phyloP scores from a whole-genome alignment of 495 filamentous ascomycete genomes.

The Pyronema omphalodes region DNA sequence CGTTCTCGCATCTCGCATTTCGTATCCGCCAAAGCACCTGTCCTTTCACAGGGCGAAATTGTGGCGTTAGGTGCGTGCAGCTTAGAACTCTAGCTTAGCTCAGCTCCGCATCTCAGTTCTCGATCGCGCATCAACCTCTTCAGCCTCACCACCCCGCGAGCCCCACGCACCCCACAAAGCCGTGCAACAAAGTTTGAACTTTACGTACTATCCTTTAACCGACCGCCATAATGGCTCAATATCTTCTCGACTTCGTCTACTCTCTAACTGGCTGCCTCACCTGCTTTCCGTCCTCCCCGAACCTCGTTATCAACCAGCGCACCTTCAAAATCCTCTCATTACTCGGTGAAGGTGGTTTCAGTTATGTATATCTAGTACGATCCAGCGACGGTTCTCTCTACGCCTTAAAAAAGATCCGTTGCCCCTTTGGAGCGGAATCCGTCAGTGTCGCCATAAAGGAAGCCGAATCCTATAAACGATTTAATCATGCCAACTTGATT shows the following conservation, averaged over 20 bases:
- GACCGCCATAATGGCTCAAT: constrained; percentile 47
- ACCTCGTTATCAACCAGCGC: constrained; percentile 83
- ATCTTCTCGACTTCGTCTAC: constrained; percentile 73
- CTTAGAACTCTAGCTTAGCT: no score
- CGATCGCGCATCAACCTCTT: background rate
- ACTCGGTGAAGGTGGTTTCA: constrained; percentile 92
- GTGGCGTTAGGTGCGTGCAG: no score
- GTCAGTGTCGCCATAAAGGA: constrained; percentile 87
- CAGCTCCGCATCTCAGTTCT: background rate
- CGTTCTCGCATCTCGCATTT: no score
- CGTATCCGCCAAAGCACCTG: no score
- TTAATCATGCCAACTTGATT: constrained; percentile 72
- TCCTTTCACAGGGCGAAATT: no score
- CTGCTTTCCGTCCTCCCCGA: constrained; percentile 85
- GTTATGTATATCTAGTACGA: constrained; percentile 95
- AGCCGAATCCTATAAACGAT: constrained; percentile 88
- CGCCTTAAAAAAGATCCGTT: constrained; percentile 95
- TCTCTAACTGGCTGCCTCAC: constrained; percentile 83
- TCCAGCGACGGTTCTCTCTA: constrained; percentile 64
- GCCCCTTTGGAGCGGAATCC: constrained; percentile 90
- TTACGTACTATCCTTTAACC: constrained; percentile 6
- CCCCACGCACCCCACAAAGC: background rate
- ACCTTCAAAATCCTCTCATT: constrained; percentile 89
- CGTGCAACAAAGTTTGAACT: background rate
- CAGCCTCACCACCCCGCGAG: background rate